Percentiles rank a stretch among this genome's conserved stretches.
These are phyloP conservation scores for Aspergillus sclerotioniger DNA, from an alignment of 495 filamentous ascomycete species.

Conservation along the genomic window DNA sequence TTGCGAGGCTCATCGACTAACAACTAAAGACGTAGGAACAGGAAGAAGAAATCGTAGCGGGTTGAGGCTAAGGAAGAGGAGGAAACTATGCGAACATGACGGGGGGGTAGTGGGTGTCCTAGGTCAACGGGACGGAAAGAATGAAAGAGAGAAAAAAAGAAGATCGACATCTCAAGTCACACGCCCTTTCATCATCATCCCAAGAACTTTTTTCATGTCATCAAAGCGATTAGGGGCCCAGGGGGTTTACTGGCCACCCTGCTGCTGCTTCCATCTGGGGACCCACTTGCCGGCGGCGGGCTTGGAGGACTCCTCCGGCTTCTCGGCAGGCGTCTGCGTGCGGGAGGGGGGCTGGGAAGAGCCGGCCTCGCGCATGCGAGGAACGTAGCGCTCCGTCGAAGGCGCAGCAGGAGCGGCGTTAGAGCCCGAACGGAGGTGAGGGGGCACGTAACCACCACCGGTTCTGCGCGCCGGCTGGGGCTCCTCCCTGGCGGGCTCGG, in stretches of 20 bases:
- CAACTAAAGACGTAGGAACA: not conserved
- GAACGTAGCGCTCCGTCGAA: slow-evolving; percentile 38
- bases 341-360: slow-evolving; percentile 29
- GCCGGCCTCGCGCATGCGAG: slow-evolving; percentile 37
- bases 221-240: not conserved
- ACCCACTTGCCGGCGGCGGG: slow-evolving; percentile 39
- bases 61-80: not conserved
- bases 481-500: slow-evolving; percentile 32
- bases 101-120: no score
- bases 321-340: slow-evolving; percentile 30
- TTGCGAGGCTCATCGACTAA: not conserved
- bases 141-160: slow-evolving; percentile 10
- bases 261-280: slow-evolving; percentile 45
- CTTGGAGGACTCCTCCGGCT: slow-evolving; percentile 36
- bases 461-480: slow-evolving; percentile 29
- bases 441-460: slow-evolving; percentile 53
- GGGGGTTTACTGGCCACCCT: slow-evolving; percentile 32
- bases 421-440: slow-evolving; percentile 43
- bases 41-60: not conserved
- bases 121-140: not conserved
- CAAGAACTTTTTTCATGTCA: slow-evolving; percentile 15
- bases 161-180: slow-evolving; percentile 5
- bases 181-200: slow-evolving; percentile 12
- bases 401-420: slow-evolving; percentile 33
- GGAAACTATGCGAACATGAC: slow-evolving; percentile 3